Base-by-base conservation (phyloP, 2,329 filamentous ascomycete species). In the Exophiala dermatitidis region DNA sequence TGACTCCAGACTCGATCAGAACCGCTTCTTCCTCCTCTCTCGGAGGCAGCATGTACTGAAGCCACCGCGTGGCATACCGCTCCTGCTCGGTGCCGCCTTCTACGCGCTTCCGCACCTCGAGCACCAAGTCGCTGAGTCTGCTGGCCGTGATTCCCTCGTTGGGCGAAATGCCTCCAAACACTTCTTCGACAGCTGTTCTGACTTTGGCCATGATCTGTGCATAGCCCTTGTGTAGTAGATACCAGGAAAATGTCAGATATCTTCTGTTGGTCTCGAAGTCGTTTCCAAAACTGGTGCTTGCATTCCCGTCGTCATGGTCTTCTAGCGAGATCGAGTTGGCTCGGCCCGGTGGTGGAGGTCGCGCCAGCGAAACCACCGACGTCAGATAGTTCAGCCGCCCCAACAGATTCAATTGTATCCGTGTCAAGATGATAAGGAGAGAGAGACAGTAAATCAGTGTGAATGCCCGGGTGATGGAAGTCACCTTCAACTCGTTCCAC, bases 191-290 rank as follows among this genome's bases (percentile, higher is more conserved):
- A 3, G 90, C 90, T n/a, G 76, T 74, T 66, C 90, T 84, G 45
- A 98, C 90, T 59, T 84, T 86, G 52, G 82, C 77, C 78, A 90
- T 85, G 52, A 97, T 74, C 53, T 90, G 82, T 60, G 83, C 82
- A 84, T 90, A 97, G 41, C 93, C 93, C 60, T 83, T 82, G 71
- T 98, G 91, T 45, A 98, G 77, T 44, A 98, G 74, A 90, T 91
- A 98, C 93, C 93, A 98, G 71, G 89, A 95, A 69, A 97, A 95
- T 38, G 90, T 94, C 46, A 98, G 77, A 67, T 97, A 98, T 66
- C 88, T 87, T 63, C 90, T 80, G 71, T 98, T 98, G 33, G 90
- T 95, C 69, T 96, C 90, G 62, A 95, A 96, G 69, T 98, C 93
- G 69, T 87, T 91, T 42, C 90, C 90, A 66, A 94, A 90, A 30